phyloP scores from a whole-genome alignment of 768 basidiomycete species.

The Pulveroboletus sp. region DNA sequence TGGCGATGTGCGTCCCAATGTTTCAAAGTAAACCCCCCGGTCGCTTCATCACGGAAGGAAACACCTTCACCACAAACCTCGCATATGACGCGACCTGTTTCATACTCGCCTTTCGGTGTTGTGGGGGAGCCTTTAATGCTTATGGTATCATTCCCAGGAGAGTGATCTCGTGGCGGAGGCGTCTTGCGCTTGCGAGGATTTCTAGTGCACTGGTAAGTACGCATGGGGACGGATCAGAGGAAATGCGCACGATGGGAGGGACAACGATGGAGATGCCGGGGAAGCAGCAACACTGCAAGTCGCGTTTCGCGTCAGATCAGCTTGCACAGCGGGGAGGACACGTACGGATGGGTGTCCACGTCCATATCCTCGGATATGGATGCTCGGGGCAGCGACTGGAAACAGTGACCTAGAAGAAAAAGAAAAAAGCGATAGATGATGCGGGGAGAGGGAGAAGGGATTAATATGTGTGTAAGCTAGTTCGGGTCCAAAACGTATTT shows the following conservation, averaged over 20 bases:
- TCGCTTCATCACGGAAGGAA: slow-evolving; percentile 61
- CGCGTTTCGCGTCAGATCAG: slow-evolving; percentile 17
- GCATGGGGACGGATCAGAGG: slow-evolving; percentile 17
- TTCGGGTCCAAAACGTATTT: slow-evolving; percentile 38
- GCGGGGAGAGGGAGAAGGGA: slow-evolving; percentile 21
- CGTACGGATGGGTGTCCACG: slow-evolving; percentile 17
- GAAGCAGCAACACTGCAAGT: slow-evolving; percentile 12
- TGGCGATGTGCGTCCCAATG: slow-evolving; percentile 68
- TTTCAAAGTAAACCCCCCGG: slow-evolving; percentile 60
- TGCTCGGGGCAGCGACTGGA: slow-evolving; percentile 1
- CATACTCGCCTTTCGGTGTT: slow-evolving; percentile 51
- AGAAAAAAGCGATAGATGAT: slow-evolving; percentile 11
- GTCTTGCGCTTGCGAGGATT: slow-evolving; percentile 41
- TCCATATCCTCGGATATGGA: slow-evolving; percentile 20
- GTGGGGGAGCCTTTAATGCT: slow-evolving; percentile 8
- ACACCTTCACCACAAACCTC: slow-evolving; percentile 58
- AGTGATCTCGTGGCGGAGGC: slow-evolving; percentile 24
- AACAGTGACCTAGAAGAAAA: slow-evolving; percentile 2
- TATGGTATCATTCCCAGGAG: slow-evolving; percentile 14
- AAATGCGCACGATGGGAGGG: slow-evolving; percentile 19
- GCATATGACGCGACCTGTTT: slow-evolving; percentile 61
- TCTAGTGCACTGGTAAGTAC: slow-evolving; percentile 19
- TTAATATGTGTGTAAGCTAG: slow-evolving; percentile 35
- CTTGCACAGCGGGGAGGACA: slow-evolving; percentile 1
- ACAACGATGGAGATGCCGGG: slow-evolving; percentile 13